Evolutionary conservation across 306 rosid species (phyloP).

Genomic region (Psophocarpus tetragonolobus): DNA sequence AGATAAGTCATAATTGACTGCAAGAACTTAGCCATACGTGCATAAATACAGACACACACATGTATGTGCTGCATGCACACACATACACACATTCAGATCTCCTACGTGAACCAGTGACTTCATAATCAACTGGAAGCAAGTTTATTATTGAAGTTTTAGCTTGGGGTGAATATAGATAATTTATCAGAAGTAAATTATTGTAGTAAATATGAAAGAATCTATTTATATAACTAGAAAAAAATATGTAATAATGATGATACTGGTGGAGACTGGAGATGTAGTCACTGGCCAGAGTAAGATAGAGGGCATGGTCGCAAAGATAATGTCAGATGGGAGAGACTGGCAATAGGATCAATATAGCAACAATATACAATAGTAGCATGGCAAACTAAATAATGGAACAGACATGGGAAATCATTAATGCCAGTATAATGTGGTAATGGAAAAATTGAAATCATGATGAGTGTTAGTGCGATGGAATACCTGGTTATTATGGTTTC

Average conservation of each 20-base stretch:
- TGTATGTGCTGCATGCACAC: too few relatives aligned
- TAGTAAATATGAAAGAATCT: not conserved
- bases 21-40: too few relatives aligned
- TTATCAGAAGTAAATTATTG: not conserved
- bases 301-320: not conserved
- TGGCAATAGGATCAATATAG: not conserved
- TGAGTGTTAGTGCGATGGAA: not conserved
- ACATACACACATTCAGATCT: too few relatives aligned
- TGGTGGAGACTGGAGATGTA: not conserved
- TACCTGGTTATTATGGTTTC: constrained; percentile 5
- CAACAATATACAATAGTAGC: not conserved
- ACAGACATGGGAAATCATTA: not conserved
- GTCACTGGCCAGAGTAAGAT: not conserved
- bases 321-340: not conserved
- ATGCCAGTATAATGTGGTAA: not conserved
- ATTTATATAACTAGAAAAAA: not conserved
- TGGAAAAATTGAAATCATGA: not conserved
- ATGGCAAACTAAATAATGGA: constrained; percentile 8
- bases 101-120: too few relatives aligned
- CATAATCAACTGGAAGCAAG: not conserved
- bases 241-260: not conserved
- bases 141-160: not conserved
- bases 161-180: not conserved
- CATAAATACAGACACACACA: too few relatives aligned
- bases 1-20: constrained; percentile 6